Percentiles rank a stretch among this genome's conserved stretches.
Conservation (phyloP, 2,329 filamentous ascomycete genomes). For the Neonectria hederae region DNA sequence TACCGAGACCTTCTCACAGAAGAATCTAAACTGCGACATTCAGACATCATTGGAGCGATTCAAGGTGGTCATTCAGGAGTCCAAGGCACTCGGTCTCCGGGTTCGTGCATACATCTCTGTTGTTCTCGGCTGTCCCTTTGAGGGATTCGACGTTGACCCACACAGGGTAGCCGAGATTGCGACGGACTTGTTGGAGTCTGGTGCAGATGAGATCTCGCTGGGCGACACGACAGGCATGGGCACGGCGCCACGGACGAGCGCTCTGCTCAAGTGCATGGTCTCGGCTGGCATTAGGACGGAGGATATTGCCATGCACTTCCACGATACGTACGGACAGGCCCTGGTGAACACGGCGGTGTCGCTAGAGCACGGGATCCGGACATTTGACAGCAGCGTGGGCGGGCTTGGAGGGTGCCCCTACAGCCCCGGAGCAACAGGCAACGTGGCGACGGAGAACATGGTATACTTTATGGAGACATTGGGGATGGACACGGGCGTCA, state of each 20-base stretch:
- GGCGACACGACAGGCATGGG: constrained; percentile 94
- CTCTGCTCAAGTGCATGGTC: constrained; percentile 70
- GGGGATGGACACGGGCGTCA: constrained; percentile 78
- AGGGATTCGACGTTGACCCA: constrained; percentile 71
- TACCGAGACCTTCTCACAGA: constrained; percentile 81
- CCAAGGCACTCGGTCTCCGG: constrained; percentile 71
- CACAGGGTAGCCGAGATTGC: constrained; percentile 73
- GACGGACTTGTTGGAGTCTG: constrained; percentile 79
- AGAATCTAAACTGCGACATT: constrained; percentile 85
- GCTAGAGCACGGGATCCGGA: constrained; percentile 79
- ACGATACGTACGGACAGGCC: constrained; percentile 88
- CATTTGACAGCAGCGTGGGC: constrained; percentile 82
- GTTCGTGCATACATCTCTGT: constrained; percentile 85
- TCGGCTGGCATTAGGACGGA: constrained; percentile 74
- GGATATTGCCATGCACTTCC: constrained; percentile 84
- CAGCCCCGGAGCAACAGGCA: constrained; percentile 85
- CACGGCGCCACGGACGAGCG: constrained; percentile 74
- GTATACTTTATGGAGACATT: constrained; percentile 80
- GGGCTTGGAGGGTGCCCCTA: constrained; percentile 88
- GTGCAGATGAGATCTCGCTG: constrained; percentile 89
- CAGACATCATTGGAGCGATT: constrained; percentile 77
- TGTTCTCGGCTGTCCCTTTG: constrained; percentile 82
- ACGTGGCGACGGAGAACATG: constrained; percentile 85
- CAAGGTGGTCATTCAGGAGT: constrained; percentile 73
- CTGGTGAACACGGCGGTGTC: constrained; percentile 83